Percentiles rank a stretch among this genome's conserved stretches.
Evolutionary conservation across 2,329 filamentous ascomycete genomes (phyloP).

Genomic region (Colletotrichum aenigma): DNA sequence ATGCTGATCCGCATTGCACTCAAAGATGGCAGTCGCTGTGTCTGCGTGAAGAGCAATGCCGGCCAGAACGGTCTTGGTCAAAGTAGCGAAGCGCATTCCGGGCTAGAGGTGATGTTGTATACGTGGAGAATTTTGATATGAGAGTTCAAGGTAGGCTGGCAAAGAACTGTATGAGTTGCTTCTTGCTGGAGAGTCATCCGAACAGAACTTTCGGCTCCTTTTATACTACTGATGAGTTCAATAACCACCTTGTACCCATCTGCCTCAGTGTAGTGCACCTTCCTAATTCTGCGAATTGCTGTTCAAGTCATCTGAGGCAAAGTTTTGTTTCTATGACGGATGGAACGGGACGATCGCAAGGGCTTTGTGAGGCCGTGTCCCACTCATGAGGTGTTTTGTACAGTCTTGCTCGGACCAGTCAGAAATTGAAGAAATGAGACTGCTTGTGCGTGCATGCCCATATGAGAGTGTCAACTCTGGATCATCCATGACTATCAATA

Average conservation of each 20-base stretch:
- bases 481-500: background rate
- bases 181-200: background rate
- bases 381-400: background rate
- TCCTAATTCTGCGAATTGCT: background rate
- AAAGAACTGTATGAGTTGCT: background rate
- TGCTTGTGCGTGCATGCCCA: background rate
- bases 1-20: background rate
- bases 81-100: background rate
- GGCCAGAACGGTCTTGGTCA: background rate
- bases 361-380: background rate
- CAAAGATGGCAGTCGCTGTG: background rate
- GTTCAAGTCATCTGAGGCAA: background rate
- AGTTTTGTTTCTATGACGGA: background rate
- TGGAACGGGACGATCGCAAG: background rate
- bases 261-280: background rate
- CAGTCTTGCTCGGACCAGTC: background rate
- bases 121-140: background rate
- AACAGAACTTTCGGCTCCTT: background rate
- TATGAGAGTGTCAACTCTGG: background rate
- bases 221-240: background rate
- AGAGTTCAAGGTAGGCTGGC: background rate
- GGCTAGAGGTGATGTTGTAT: background rate
- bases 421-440: background rate
- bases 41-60: background rate
- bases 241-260: background rate